Evolutionary conservation across 768 basidiomycete species (phyloP).

Genomic region (Lactarius hengduanensis): DNA sequence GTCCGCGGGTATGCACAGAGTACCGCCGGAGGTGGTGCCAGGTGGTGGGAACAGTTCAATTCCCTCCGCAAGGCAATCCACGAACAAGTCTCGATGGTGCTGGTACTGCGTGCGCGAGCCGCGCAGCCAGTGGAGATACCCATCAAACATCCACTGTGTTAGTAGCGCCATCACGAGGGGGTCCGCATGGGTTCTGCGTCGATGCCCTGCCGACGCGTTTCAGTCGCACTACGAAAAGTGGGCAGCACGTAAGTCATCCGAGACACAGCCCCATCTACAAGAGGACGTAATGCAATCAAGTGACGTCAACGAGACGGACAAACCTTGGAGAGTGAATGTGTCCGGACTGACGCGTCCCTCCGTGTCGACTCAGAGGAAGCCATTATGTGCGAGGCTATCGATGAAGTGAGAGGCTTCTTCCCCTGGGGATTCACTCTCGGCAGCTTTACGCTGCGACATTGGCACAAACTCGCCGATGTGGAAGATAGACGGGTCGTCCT

Average conservation of each 20-base stretch:
- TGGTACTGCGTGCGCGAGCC: conserved; percentile 58
- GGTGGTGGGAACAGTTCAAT: conserved; percentile 53
- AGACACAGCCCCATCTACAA: conserved; percentile 70
- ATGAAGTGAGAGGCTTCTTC: conserved; percentile 47
- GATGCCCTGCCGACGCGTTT: conserved; percentile 66
- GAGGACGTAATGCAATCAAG: conserved; percentile 13
- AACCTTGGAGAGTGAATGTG: conserved; percentile 66
- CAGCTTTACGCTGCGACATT: conserved; percentile 37
- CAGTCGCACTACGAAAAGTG: conserved; percentile 71
- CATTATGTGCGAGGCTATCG: conserved; percentile 50
- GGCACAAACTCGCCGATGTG: conserved; percentile 58
- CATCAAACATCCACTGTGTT: conserved; percentile 62
- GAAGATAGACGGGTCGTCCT: conserved; percentile 81
- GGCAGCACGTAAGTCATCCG: conserved; percentile 78
- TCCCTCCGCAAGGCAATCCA: conserved; percentile 61
- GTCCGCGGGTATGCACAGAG: conserved; percentile 43
- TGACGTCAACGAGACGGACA: conserved; percentile 1
- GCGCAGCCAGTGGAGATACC: conserved; percentile 76
- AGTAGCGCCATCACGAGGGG: conserved; percentile 65
- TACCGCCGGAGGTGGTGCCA: conserved; percentile 37
- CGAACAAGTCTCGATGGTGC: conserved; percentile 56
- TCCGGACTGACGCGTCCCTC: conserved; percentile 84
- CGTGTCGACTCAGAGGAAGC: conserved; percentile 65
- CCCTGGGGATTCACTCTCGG: conserved; percentile 3
- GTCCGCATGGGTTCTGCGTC: conserved; percentile 70